Base-by-base conservation (phyloP, 768 basidiomycete species). In the Bullera alba region DNA sequence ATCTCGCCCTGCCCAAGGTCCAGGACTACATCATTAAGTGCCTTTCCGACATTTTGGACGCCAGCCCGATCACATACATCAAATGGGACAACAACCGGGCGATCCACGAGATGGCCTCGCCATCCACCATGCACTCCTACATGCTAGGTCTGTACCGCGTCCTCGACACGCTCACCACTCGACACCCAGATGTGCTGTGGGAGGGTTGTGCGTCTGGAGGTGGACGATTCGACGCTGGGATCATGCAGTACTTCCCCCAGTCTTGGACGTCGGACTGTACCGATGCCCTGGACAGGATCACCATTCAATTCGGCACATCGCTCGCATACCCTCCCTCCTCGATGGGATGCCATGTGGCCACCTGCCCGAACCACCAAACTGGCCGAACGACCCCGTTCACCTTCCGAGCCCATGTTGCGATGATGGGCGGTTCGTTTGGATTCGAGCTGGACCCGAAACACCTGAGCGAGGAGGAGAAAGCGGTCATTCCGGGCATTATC, bases 351-450 rank as follows among this genome's bases (percentile, higher is more conserved):
- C 63, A 65, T 46, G 57, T 65, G 35, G 53, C 56, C 2, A 60
- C 60, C 2, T 46, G 49, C 2, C 63, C 63, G 12, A 65, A 65
- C 27, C 57, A 65, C 27, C 54, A 58, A 29, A 56, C 50, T 0
- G 42, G 44, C 15, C 46, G 63, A 19, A 36, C 28, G 16, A 61
- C 57, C 4, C 54, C 63, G 3, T 32, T 65, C 14, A 52, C 41
- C 19, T 65, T 65, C 50, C 43, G 63, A 25, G 63, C 60, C 4
- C 63, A 65, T 39, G 63, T 65, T 2, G 63, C 63, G 23, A 38
- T 65, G 41, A 65, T 65, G 63, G 53, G 63, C 16, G 63, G 63
- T 6, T 53, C 50, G 7, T 65, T 65, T 43, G 63, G 63, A 12
- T 61, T 65, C 50, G 63, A 65, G 43, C 60, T 65, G 4, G 63